Conservation (phyloP, 2,329 filamentous ascomycete species). For the Chrysoporthe austroafricana region DNA sequence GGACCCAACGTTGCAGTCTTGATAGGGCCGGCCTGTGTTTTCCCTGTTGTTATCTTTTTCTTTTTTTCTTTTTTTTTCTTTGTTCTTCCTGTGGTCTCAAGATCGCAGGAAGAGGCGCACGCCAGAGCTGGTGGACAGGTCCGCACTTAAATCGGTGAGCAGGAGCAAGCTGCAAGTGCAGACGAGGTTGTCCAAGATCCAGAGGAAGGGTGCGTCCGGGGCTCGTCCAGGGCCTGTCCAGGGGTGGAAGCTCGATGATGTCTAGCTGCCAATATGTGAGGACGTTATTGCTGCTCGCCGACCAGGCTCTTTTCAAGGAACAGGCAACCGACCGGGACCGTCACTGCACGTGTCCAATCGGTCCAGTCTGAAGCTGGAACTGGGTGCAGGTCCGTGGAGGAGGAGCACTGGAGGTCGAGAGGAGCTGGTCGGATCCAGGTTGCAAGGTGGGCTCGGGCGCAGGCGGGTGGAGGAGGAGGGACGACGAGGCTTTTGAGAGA, state of each 20-base stretch:
- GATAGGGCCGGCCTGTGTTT: conserved; percentile 20
- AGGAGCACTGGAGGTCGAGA: conserved; percentile 13
- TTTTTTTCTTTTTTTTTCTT: background rate
- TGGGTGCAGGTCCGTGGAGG: background rate
- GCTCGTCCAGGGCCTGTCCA: background rate
- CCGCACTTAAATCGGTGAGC: background rate
- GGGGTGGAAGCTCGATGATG: conserved; percentile 23
- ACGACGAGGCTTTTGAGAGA: conserved; percentile 17
- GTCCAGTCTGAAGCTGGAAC: conserved; percentile 12
- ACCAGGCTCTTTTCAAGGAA: conserved; percentile 22
- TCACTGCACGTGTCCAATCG: conserved; percentile 6
- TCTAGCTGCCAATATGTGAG: conserved; percentile 23
- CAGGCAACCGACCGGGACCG: background rate
- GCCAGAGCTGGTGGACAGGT: background rate
- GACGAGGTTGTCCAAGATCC: background rate
- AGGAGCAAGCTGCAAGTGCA: background rate
- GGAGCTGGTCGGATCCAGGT: conserved; percentile 13
- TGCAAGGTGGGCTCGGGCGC: conserved; percentile 11
- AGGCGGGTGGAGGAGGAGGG: conserved; percentile 11
- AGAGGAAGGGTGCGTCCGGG: background rate
- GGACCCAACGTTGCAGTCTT: conserved; percentile 28
- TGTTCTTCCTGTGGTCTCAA: background rate
- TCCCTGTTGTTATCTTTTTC: background rate
- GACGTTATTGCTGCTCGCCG: conserved; percentile 22
- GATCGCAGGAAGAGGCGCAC: background rate